Percentiles rank a stretch among this genome's conserved stretches.
Evolutionary conservation across 345 rosid species (phyloP).

Genomic region (Carallia pectinifolia): DNA sequence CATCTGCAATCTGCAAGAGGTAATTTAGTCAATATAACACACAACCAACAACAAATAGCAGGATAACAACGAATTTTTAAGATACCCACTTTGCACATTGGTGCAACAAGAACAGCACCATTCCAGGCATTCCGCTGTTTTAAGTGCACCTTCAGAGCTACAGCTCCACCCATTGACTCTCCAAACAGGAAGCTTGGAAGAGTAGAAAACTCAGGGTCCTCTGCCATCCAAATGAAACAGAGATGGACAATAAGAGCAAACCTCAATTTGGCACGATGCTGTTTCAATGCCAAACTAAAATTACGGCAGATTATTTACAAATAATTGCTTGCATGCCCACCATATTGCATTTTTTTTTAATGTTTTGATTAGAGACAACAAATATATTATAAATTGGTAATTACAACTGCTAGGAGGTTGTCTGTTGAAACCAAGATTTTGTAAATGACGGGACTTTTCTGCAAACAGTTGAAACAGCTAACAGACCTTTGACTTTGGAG

Average conservation of each 20-base stretch:
- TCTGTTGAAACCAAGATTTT: no score
- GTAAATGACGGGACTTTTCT: no score
- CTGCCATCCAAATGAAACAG: constrained; percentile 41
- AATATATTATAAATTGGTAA: not conserved
- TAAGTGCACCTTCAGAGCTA: constrained; percentile 79
- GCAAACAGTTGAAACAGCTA: not conserved
- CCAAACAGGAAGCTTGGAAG: constrained; percentile 91
- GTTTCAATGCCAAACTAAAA: not conserved
- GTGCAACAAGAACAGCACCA: constrained; percentile 89
- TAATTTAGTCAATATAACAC: not conserved
- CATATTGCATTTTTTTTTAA: no score
- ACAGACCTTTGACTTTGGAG: constrained; percentile 79
- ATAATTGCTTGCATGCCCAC: not conserved
- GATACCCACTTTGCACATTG: constrained; percentile 89
- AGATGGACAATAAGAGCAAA: constrained; percentile 8
- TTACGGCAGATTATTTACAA: not conserved
- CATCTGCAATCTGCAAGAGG: constrained; percentile 70
- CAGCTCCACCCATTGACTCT: constrained; percentile 97
- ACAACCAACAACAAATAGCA: not conserved
- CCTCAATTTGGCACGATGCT: not conserved
- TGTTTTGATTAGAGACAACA: not conserved
- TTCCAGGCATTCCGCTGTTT: constrained; percentile 85
- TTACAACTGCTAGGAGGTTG: not conserved
- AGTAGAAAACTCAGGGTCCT: constrained; percentile 44
- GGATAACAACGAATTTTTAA: constrained; percentile 4